These are phyloP conservation scores for Strigomonas culicis DNA, from an alignment of 208 protist genomes.

Conservation along the genomic window DNA sequence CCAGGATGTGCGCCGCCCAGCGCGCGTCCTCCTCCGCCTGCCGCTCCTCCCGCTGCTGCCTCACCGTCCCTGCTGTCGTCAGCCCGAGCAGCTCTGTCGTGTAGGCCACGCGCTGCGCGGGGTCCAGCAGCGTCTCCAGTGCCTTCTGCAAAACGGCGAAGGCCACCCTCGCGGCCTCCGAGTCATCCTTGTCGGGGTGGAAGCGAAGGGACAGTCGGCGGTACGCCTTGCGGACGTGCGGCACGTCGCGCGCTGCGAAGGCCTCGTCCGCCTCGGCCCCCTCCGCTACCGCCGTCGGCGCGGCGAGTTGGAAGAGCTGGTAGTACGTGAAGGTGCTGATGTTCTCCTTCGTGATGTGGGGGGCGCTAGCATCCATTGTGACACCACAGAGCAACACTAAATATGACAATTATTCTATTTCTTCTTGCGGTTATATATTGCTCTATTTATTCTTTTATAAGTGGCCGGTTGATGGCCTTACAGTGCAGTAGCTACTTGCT, in stretches of 20 bases:
- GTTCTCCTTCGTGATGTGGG: constrained; percentile 55
- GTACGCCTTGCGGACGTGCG: constrained; percentile 34
- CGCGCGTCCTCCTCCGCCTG: constrained; percentile 47
- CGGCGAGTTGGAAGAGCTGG: constrained; percentile 45
- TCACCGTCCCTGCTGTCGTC: background rate
- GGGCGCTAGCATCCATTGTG: background rate
- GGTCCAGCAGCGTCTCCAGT: constrained; percentile 59
- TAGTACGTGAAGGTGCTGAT: constrained; percentile 52
- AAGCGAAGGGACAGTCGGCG: constrained; percentile 72
- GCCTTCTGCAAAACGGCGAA: constrained; percentile 65
- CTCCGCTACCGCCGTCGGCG: background rate
- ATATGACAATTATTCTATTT: background rate
- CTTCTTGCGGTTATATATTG: constrained; percentile 8
- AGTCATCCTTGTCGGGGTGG: constrained; percentile 84
- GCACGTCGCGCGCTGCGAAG: constrained; percentile 6
- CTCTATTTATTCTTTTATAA: constrained; percentile 21
- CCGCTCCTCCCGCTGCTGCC: constrained; percentile 32
- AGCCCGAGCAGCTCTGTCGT: constrained; percentile 17
- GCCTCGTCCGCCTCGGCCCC: background rate
- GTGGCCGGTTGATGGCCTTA: no score
- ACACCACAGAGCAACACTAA: background rate
- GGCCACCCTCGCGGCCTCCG: constrained; percentile 44
- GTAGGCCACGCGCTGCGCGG: constrained; percentile 34
- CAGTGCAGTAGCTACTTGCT: no score
- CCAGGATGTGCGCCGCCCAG: constrained; percentile 48